Conservation (phyloP, 2,329 filamentous ascomycete genomes). For the Trichoderma atrobrunneum region DNA sequence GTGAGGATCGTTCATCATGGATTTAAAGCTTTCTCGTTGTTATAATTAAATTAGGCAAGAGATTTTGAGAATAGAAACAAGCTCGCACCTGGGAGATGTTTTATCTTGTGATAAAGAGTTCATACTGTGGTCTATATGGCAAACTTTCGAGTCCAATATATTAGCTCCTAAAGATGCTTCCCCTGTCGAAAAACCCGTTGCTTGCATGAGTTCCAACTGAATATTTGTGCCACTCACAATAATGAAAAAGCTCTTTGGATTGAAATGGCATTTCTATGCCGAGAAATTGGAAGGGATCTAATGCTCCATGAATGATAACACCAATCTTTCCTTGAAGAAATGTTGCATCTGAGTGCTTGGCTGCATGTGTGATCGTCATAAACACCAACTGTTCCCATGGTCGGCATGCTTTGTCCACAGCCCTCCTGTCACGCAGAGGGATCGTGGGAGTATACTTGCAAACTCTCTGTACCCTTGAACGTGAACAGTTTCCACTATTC, state of each 20-base stretch:
- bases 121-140: background rate
- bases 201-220: background rate
- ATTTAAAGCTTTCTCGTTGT: background rate
- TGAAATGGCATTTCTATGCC: background rate
- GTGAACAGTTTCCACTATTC: background rate
- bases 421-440: background rate
- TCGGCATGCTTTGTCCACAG: background rate
- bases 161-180: background rate
- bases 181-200: background rate
- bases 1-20: background rate
- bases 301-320: background rate
- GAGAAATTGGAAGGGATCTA: background rate
- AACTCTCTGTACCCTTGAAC: background rate
- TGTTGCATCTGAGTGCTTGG: background rate
- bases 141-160: background rate
- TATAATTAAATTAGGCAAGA: background rate
- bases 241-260: background rate
- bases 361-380: background rate
- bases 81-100: background rate
- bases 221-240: background rate
- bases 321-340: background rate
- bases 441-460: background rate
- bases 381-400: background rate
- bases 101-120: background rate
- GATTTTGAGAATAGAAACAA: background rate